A percentile compares a stretch with the other conserved stretches of the same genome.
Conservation (phyloP, 345 rosid species). For the Toxicodendron radicans region DNA sequence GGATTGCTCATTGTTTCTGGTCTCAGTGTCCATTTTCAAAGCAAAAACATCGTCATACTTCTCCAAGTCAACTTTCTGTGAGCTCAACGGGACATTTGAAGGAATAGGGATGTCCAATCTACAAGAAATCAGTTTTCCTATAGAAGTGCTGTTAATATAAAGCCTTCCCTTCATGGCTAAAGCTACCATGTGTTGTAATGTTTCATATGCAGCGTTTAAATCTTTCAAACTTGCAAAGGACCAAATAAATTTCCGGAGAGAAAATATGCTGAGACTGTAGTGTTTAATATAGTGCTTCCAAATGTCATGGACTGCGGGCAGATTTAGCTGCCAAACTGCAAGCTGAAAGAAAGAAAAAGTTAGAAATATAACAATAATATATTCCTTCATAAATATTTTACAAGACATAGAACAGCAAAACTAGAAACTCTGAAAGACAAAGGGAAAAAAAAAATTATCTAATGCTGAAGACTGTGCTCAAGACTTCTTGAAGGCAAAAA, state of each 20-base stretch:
- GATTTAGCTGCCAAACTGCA: constrained; percentile 71
- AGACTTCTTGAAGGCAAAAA: neutral
- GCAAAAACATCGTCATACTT: constrained; percentile 30
- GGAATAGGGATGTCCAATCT: constrained; percentile 75
- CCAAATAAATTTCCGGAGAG: constrained; percentile 58
- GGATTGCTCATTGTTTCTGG: constrained; percentile 22
- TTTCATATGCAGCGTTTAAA: constrained; percentile 61
- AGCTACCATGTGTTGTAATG: constrained; percentile 73
- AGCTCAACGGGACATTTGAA: constrained; percentile 35
- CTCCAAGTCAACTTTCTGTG: constrained; percentile 35
- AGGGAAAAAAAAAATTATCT: neutral
- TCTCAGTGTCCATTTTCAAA: constrained; percentile 23
- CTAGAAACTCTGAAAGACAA: neutral
- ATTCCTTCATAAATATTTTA: neutral
- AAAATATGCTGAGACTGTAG: constrained; percentile 48
- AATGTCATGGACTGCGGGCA: constrained; percentile 54
- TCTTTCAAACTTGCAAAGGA: constrained; percentile 69
- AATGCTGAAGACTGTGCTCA: constrained; percentile 6
- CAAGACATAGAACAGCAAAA: neutral
- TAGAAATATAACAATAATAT: constrained; percentile 20
- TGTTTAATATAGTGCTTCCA: constrained; percentile 63
- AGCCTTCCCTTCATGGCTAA: constrained; percentile 38
- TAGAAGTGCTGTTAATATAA: constrained; percentile 20
- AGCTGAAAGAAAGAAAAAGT: constrained; percentile 49
- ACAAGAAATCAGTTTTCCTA: constrained; percentile 41